Conservation (phyloP, 2,329 filamentous ascomycete genomes). For the Calonectria multiphialidica region DNA sequence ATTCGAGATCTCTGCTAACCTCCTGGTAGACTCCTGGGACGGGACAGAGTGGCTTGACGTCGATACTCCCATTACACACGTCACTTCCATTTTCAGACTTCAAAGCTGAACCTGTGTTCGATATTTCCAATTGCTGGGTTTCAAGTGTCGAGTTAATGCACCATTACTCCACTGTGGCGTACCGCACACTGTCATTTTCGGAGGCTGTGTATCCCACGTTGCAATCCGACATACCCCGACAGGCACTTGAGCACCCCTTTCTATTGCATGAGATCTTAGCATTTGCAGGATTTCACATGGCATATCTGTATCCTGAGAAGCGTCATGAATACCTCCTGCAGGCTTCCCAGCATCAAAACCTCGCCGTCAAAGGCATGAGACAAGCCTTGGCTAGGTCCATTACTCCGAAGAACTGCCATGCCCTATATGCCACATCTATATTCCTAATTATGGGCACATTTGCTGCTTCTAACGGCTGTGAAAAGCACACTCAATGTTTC, state of each 20-base stretch:
- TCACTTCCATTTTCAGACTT: not conserved
- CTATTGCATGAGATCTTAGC: conserved; percentile 33
- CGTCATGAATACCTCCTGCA: conserved; percentile 15
- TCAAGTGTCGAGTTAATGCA: conserved; percentile 29
- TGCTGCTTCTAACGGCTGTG: conserved; percentile 29
- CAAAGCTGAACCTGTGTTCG: not conserved
- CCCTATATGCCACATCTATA: conserved; percentile 18
- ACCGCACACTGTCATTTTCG: conserved; percentile 30
- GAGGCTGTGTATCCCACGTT: conserved; percentile 22
- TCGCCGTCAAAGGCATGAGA: conserved; percentile 29
- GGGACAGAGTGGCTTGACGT: not conserved
- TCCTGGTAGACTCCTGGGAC: not conserved
- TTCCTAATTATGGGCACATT: conserved; percentile 35
- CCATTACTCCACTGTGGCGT: conserved; percentile 34
- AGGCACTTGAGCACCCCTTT: conserved; percentile 29
- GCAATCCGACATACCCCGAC: conserved; percentile 28
- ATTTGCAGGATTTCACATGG: conserved; percentile 31
- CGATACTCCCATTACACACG: not conserved
- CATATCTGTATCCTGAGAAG: conserved; percentile 26
- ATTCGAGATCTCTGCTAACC: not conserved
- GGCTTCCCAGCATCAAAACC: conserved; percentile 33
- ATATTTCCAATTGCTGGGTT: not conserved
- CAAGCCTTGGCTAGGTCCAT: conserved; percentile 12
- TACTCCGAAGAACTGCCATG: conserved; percentile 25
- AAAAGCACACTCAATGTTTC: not conserved